Base-by-base conservation (phyloP, 2,329 filamentous ascomycete genomes). In the Fusarium dimerum region DNA sequence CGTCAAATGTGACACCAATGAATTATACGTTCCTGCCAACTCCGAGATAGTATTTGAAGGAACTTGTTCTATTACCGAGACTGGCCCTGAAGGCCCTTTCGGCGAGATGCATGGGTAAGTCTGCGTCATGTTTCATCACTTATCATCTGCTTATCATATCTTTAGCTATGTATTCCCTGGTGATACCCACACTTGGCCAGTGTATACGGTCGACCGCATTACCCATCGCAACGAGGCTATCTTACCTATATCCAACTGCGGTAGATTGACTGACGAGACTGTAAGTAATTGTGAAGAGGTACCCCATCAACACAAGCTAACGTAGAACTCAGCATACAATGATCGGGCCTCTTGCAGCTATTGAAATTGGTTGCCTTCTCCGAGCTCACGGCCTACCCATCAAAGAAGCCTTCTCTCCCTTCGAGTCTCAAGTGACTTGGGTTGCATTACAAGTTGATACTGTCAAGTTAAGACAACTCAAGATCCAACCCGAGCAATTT, bases 391-490 rank as follows among this genome's bases (percentile, higher is more conserved):
- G 66, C 1, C 65, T 81, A 2, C 78, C 78, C 0, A 67, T 81
- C 47, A 73, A 59, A 4, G 73, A 79, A 12, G 71, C 71, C 2
- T 77, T 73, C 54, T 56, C 76, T 0, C 76, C 75, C 0, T 75
- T 78, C 45, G 75, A 78, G 52, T 70, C 75, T 0, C 74, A 78
- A 50, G 76, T 75, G 0, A 79, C 73, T 1, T 81, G 78, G 78
- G 70, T 71, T 1, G 76, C 68, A 0, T 58, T 87, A 61, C 77
- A 84, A 52, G 77, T 85, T 18, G 83, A 87, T 62, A 80, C 77
- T 2, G 70, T 74, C 6, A 80, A 80, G 61, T 74, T 87, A 9
- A 78, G 79, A 30, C 73, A 76, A 9, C 77, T 84, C 75, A 78
- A 83, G 42, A 79, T 77, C 15, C 79, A 64, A 1, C 48, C 73